A percentile compares a stretch with the other conserved stretches of the same genome.
These are phyloP conservation scores for Phytophthora meadii DNA, from an alignment of 352 stramenopile species.

Conservation along the genomic window DNA sequence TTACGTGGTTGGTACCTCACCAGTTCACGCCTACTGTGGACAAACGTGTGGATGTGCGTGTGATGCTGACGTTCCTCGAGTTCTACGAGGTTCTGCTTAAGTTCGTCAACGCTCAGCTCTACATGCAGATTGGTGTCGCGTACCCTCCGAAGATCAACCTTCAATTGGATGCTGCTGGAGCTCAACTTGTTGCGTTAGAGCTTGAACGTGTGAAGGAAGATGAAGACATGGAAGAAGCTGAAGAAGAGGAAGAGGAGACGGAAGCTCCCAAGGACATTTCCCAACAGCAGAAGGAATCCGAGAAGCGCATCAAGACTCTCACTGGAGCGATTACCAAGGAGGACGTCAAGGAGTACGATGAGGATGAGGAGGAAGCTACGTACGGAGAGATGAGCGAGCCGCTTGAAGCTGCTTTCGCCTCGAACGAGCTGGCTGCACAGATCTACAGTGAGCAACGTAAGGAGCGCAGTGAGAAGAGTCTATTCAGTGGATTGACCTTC, in stretches of 20 bases:
- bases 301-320: constrained; percentile 87
- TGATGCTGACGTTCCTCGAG: constrained; percentile 99
- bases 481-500: constrained; percentile 90
- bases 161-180: constrained; percentile 78
- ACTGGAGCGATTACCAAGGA: constrained; percentile 44
- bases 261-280: constrained; percentile 48
- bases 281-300: constrained; percentile 89
- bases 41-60: constrained; percentile 97
- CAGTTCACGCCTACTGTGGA: constrained; percentile 97
- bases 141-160: constrained; percentile 95
- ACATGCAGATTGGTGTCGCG: constrained; percentile 93
- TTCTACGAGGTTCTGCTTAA: constrained; percentile 99
- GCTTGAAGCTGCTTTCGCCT: constrained; percentile 89
- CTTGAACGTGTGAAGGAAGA: constrained; percentile 63
- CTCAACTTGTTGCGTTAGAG: constrained; percentile 72
- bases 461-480: constrained; percentile 69
- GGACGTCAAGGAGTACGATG: constrained; percentile 73
- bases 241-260: constrained; percentile 39
- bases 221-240: constrained; percentile 36
- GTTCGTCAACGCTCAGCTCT: constrained; percentile 99
- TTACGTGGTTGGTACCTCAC: constrained; percentile 99
- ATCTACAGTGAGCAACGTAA: constrained; percentile 86
- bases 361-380: constrained; percentile 63
- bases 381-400: constrained; percentile 92
- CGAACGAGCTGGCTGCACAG: constrained; percentile 80